Evolutionary conservation across 192 early-diverging fungal genomes (phyloP), one percentile per base, ranked within the genome.

Genomic region (Chytriomyces sp.): DNA sequence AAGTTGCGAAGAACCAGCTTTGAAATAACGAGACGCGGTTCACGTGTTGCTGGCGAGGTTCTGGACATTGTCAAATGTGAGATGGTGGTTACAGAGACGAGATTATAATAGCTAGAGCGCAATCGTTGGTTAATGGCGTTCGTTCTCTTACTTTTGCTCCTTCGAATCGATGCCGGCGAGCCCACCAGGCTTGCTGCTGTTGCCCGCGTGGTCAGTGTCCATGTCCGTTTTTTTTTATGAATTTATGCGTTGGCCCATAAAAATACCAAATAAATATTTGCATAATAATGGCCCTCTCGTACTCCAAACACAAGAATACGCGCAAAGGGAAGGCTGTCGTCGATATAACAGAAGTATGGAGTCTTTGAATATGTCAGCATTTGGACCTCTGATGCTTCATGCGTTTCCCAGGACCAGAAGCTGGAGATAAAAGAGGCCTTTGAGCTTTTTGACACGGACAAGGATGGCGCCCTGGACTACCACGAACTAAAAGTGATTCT

Each of bases 371-470:
- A 35, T 35, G 4, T 4, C 35, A 4, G 35, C 35, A 35, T 4
- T 35, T 35, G 35, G 35, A 35, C 35, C 35, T 35, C 35, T 35
- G 35, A 35, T 35, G 35, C 35, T 35, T 35, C 35, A 1, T 35
- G 2, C 61, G 75, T 93, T 10, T 90, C 85, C 66, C 91, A 93
- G 6, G 93, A 95, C 65, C 91, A 92, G 78, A 86, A 96, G 83
- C 93, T 90, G 77, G 96, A 98, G 85, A 95, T 98, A 69, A 90
- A 91, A 75, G 96, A 98, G 83, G 96, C 96, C 16, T 98, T 98
- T 91, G 94, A 94, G 79, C 91, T 97, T 45, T 98, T 98, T 80
- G 97, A 98, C 87, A 97, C 96, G 86, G 93, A 97, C 81, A 88
- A 77, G 89, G 92, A 94, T 75, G 82, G 83, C 35, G 78, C 83